Conservation (phyloP, 352 stramenopile genomes). For the Globisporangium paroecandrum region DNA sequence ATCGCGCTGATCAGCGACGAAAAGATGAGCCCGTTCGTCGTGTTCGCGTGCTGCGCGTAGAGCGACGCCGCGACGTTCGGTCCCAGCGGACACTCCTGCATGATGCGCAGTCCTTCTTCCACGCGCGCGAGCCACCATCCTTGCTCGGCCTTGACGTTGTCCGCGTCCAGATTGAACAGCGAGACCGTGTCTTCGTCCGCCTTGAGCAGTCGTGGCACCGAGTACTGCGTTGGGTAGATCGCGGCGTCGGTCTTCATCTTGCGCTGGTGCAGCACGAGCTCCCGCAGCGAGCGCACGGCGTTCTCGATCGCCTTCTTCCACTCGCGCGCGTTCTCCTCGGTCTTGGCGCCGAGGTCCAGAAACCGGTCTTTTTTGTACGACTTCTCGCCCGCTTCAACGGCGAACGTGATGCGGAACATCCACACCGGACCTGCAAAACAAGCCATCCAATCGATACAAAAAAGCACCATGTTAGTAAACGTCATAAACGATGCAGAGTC, state of each 20-base stretch:
- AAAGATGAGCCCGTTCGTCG: slow-evolving; percentile 73
- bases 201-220: slow-evolving; percentile 66
- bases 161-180: slow-evolving; percentile 84
- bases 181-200: slow-evolving; percentile 81
- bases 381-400: slow-evolving; percentile 71
- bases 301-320: slow-evolving; percentile 83
- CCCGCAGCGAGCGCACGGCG: slow-evolving; percentile 66
- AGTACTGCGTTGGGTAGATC: slow-evolving; percentile 63
- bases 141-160: slow-evolving; percentile 81
- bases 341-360: slow-evolving; percentile 83
- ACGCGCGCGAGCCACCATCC: slow-evolving; percentile 84
- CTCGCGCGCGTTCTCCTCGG: slow-evolving; percentile 71
- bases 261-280: slow-evolving; percentile 69
- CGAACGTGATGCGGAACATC: slow-evolving; percentile 90
- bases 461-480: background rate
- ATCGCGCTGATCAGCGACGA: slow-evolving; percentile 58
- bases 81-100: slow-evolving; percentile 83
- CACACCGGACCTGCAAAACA: slow-evolving; percentile 48
- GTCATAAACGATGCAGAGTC: background rate
- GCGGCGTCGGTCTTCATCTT: slow-evolving; percentile 77
- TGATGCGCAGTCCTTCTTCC: slow-evolving; percentile 75
- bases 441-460: background rate
- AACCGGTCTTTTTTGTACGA: slow-evolving; percentile 89
- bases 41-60: slow-evolving; percentile 75
- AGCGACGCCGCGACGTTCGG: slow-evolving; percentile 76